These are phyloP conservation scores for Arachnopeziza araneosa DNA, from an alignment of 2,329 filamentous ascomycete species.

Conservation along the genomic window DNA sequence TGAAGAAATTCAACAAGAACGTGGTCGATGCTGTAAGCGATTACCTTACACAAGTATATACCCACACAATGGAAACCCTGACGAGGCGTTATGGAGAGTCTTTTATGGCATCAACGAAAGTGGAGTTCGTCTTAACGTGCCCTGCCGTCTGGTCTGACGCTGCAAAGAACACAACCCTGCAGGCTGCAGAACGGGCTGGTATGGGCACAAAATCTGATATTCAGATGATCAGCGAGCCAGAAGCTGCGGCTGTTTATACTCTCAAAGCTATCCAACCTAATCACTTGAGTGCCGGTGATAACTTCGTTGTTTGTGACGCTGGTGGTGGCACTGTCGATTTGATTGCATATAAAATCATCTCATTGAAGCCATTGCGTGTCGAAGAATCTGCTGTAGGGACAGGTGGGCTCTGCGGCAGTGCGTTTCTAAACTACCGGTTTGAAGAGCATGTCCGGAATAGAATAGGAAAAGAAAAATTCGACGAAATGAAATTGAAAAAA, in stretches of 20 bases:
- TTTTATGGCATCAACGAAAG: conserved; percentile 70
- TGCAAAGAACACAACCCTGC: conserved; percentile 76
- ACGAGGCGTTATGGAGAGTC: conserved; percentile 69
- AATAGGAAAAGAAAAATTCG: conserved; percentile 61
- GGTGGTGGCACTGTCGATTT: conserved; percentile 62
- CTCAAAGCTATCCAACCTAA: conserved; percentile 75
- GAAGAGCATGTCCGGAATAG: conserved; percentile 68
- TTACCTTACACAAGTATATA: conserved; percentile 70
- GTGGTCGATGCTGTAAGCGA: conserved; percentile 76
- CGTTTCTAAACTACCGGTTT: conserved; percentile 75
- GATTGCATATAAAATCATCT: conserved; percentile 77
- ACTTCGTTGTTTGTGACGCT: conserved; percentile 53
- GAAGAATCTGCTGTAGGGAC: conserved; percentile 77
- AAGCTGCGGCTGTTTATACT: conserved; percentile 75
- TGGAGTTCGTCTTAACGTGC: conserved; percentile 75
- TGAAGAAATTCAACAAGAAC: conserved; percentile 69
- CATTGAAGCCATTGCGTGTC: conserved; percentile 63
- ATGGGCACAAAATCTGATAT: conserved; percentile 68
- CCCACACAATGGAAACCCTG: conserved; percentile 73
- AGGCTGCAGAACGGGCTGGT: conserved; percentile 71
- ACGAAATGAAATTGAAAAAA: conserved; percentile 72
- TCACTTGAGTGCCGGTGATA: conserved; percentile 61
- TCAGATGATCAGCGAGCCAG: conserved; percentile 75
- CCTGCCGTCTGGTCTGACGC: conserved; percentile 82
- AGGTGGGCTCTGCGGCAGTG: conserved; percentile 70